Evolutionary conservation across 352 stramenopile species (phyloP).

Genomic region (Aphanomyces invadans): DNA sequence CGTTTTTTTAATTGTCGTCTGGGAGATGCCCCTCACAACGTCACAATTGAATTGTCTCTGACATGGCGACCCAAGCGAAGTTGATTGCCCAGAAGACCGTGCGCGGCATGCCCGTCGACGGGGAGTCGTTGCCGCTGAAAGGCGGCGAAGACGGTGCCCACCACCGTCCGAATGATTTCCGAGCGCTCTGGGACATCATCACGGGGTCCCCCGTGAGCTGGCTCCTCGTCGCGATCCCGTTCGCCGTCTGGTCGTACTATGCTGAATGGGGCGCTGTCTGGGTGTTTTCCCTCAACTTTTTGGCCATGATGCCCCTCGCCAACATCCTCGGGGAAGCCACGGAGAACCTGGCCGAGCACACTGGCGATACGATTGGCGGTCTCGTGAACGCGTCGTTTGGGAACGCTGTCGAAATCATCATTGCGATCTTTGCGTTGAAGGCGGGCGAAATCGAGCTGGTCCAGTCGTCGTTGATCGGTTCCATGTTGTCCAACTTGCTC

Average conservation of each 20-base stretch:
- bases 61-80: constrained; percentile 15
- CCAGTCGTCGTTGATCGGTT: constrained; percentile 95
- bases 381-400: constrained; percentile 97
- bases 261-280: constrained; percentile 55
- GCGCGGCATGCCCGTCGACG: background rate
- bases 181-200: constrained; percentile 41
- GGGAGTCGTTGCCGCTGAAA: constrained; percentile 1
- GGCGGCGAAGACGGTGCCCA: constrained; percentile 29
- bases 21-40: background rate
- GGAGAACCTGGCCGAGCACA: constrained; percentile 95
- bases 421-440: constrained; percentile 91
- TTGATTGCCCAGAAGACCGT: background rate
- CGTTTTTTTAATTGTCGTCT: background rate
- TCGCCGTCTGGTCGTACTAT: constrained; percentile 54
- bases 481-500: constrained; percentile 95
- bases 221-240: constrained; percentile 44
- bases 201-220: constrained; percentile 54
- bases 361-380: constrained; percentile 94
- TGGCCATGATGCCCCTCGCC: constrained; percentile 94
- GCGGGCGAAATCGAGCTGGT: constrained; percentile 93
- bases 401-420: constrained; percentile 96
- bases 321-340: constrained; percentile 95
- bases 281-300: constrained; percentile 94
- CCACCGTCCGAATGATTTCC: constrained; percentile 8
- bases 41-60: constrained; percentile 11